Percentiles rank a stretch among this genome's conserved stretches.
phyloP scores from a whole-genome alignment of 345 rosid species.

The Hypericum perforatum region DNA sequence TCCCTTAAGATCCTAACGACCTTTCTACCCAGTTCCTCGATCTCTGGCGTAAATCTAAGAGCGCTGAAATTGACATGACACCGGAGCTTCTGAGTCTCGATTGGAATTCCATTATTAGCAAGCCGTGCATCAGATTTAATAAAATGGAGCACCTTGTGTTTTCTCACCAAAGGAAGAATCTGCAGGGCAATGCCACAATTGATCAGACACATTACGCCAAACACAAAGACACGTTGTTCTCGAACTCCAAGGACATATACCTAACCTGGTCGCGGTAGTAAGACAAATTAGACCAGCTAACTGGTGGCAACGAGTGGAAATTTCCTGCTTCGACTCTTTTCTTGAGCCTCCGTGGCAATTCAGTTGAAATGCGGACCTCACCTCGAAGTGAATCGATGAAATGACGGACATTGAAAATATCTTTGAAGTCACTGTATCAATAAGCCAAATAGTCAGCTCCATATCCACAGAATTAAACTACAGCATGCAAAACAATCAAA shows the following conservation, averaged over 20 bases:
- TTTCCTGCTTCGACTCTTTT: conserved; percentile 20
- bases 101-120: conserved; percentile 33
- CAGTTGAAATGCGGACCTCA: conserved; percentile 35
- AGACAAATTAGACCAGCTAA: conserved; percentile 53
- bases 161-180: conserved; percentile 35
- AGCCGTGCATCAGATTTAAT: conserved; percentile 38
- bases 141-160: conserved; percentile 30
- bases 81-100: conserved; percentile 35
- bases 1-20: conserved; percentile 30
- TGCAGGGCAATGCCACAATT: conserved; percentile 7
- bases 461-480: neutral
- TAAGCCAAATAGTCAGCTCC: neutral
- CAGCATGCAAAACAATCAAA: neutral
- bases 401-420: conserved; percentile 43
- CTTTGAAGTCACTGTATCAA: conserved; percentile 29
- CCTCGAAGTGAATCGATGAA: conserved; percentile 38
- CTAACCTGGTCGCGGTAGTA: conserved; percentile 38
- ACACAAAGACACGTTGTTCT: too few species aligned
- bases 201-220: neutral
- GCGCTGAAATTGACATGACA: conserved; percentile 37
- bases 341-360: conserved; percentile 31
- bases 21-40: conserved; percentile 32
- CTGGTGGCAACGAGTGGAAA: conserved; percentile 33
- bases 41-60: conserved; percentile 31
- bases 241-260: neutral